Evolutionary conservation across 805 yeast genomes (phyloP).

Genomic region (Metschnikowia vanudenii): DNA sequence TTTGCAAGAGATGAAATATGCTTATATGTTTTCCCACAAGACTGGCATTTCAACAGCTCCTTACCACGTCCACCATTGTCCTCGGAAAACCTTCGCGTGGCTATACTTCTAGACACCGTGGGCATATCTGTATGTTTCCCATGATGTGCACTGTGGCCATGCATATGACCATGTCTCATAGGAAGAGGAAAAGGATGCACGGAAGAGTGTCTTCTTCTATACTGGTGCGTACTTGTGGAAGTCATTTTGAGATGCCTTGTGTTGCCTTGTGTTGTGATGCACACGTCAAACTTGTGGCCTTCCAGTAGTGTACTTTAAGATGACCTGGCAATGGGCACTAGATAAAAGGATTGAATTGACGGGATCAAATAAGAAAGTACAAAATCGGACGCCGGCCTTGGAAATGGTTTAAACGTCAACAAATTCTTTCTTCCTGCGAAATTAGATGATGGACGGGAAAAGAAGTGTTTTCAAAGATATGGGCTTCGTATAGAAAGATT

Average conservation of each 20-base stretch:
- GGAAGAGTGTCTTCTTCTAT: conserved; percentile 21
- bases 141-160: conserved; percentile 13
- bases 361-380: too few relatives aligned
- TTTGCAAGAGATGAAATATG: conserved; percentile 86
- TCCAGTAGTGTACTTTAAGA: too few relatives aligned
- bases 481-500: background rate
- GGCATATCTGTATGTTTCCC: conserved; percentile 11
- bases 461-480: background rate
- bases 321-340: background rate
- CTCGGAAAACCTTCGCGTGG: conserved; percentile 66
- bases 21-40: conserved; percentile 89
- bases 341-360: background rate
- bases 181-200: conserved; percentile 19
- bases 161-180: conserved; percentile 10
- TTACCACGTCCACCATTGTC: conserved; percentile 84
- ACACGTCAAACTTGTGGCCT: too few relatives aligned
- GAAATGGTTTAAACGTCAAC: background rate
- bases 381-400: too few relatives aligned
- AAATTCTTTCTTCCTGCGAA: background rate
- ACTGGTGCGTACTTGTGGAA: conserved; percentile 13
- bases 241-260: background rate
- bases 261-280: too few relatives aligned
- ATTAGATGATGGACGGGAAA: too few relatives aligned
- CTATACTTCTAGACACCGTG: conserved; percentile 12
- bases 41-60: conserved; percentile 83